Conservation (phyloP, 495 filamentous ascomycete genomes). For the Viridothelium virens region DNA sequence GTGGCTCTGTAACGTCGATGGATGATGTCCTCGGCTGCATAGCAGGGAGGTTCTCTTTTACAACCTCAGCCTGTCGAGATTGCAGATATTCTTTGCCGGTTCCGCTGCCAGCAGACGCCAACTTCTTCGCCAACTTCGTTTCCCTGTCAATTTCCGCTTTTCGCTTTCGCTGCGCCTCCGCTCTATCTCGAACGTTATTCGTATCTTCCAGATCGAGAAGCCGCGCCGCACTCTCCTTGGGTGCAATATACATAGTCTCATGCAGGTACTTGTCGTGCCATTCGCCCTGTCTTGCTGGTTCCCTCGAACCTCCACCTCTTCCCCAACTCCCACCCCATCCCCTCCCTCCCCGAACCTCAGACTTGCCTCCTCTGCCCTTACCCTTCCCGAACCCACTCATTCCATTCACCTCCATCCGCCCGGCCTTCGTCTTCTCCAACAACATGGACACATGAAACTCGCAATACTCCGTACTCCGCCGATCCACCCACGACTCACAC, state of each 20-base stretch:
- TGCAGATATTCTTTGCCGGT: constrained; percentile 73
- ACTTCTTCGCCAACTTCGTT: constrained; percentile 64
- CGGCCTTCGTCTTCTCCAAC: constrained; percentile 53
- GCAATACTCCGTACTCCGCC: constrained; percentile 79
- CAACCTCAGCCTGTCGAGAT: not conserved
- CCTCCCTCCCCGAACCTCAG: not conserved
- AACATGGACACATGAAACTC: constrained; percentile 83
- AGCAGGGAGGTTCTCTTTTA: not conserved
- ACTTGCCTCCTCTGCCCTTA: constrained; percentile 29
- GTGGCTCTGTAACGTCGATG: constrained; percentile 17
- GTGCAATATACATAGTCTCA: constrained; percentile 32
- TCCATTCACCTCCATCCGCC: constrained; percentile 74
- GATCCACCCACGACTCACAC: constrained; percentile 81
- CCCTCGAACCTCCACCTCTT: constrained; percentile 30
- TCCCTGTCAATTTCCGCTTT: constrained; percentile 70
- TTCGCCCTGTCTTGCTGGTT: constrained; percentile 37
- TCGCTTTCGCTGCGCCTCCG: constrained; percentile 60
- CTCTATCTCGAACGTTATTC: constrained; percentile 48
- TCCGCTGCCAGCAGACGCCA: constrained; percentile 56
- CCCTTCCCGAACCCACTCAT: constrained; percentile 41
- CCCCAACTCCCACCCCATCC: constrained; percentile 27
- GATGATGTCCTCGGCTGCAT: constrained; percentile 16
- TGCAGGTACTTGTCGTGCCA: constrained; percentile 48
- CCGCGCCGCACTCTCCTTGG: constrained; percentile 44
- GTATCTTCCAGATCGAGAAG: constrained; percentile 56